Conservation (phyloP, 1,284 basidiomycete genomes). For the Golubevia pallescens region DNA sequence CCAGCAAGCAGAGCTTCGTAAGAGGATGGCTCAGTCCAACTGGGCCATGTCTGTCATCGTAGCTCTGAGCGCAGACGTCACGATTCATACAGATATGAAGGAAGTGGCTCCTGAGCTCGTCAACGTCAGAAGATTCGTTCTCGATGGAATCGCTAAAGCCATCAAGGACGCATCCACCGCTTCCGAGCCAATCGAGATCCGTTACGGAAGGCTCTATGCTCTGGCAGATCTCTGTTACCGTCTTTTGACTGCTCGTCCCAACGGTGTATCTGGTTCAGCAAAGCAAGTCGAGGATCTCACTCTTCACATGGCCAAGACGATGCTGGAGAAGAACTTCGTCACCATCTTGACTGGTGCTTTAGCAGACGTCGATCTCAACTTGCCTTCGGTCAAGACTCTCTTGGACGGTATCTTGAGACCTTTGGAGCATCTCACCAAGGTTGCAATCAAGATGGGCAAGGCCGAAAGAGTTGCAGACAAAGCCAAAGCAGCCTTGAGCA, state of each 20-base stretch:
- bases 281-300: slow-evolving; percentile 75
- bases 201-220: slow-evolving; percentile 87
- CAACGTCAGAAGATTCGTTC: slow-evolving; percentile 84
- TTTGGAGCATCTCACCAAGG: slow-evolving; percentile 88
- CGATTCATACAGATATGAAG: slow-evolving; percentile 72
- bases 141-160: slow-evolving; percentile 84
- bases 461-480: slow-evolving; percentile 68
- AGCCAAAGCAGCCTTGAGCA: slow-evolving; percentile 58
- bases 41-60: slow-evolving; percentile 93
- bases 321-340: slow-evolving; percentile 98
- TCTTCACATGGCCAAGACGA: slow-evolving; percentile 92
- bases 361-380: slow-evolving; percentile 92
- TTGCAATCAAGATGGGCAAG: slow-evolving; percentile 97
- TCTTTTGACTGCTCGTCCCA: slow-evolving; percentile 76
- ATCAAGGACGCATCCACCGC: slow-evolving; percentile 77
- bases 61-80: slow-evolving; percentile 85
- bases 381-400: slow-evolving; percentile 85
- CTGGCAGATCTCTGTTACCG: slow-evolving; percentile 87
- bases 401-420: slow-evolving; percentile 86
- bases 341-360: slow-evolving; percentile 84
- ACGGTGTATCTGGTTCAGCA: slow-evolving; percentile 9
- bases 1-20: slow-evolving; percentile 49
- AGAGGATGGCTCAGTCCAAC: slow-evolving; percentile 62
- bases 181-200: slow-evolving; percentile 74
- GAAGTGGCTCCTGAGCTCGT: slow-evolving; percentile 75